Base-by-base conservation (phyloP, 75 land plant species). In the Cupressus sempervirens region DNA sequence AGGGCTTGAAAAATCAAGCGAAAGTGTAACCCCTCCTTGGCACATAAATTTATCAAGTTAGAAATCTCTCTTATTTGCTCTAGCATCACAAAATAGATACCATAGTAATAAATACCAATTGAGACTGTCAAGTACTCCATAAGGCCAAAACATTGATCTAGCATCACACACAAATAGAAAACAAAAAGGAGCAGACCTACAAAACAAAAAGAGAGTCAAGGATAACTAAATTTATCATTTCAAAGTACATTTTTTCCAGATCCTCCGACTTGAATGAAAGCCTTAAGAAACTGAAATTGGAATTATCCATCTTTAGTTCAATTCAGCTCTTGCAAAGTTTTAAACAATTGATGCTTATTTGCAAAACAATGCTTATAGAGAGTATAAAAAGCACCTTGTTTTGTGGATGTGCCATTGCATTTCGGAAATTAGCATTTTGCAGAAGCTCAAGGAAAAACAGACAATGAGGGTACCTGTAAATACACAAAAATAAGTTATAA, bases 331-430 rank as follows among this genome's bases (percentile, higher is more conserved):
- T 72, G 36, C 36, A 30, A 9, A 72, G 23, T 23, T 72, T 70
- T 72, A 32, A 0, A 72, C 32, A 72, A 10, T 72, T 72, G 3
- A 11, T 72, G 74, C 30, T 0, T 65, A 38, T 30, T 32, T 30
- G 74, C 35, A 32, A 32, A 32, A 10, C 74, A 72, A n/a, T 72
- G 35, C 74, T 72, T 72, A 2, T 32, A 86, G 68, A 53, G 4
- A 80, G 40, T 10, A 83, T 34, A 75, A 30, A 40, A 15, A 40
- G 29, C 45, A 94, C 99, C 94, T 97, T 97, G 92, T 89, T 95
- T 43, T 87, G 93, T 77, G 99, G 99, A 92, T 97, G 98, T 73
- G 96, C 96, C 99, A 97, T 95, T 85, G 99, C 96, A 86, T 88
- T 90, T 46, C 99, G 94, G 83, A 95, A 97, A 76, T 92, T 93